Percentiles rank a stretch among this genome's conserved stretches.
These are phyloP conservation scores for Monosporascus cannonballus DNA, from an alignment of 2,329 filamentous ascomycete genomes.

Conservation along the genomic window DNA sequence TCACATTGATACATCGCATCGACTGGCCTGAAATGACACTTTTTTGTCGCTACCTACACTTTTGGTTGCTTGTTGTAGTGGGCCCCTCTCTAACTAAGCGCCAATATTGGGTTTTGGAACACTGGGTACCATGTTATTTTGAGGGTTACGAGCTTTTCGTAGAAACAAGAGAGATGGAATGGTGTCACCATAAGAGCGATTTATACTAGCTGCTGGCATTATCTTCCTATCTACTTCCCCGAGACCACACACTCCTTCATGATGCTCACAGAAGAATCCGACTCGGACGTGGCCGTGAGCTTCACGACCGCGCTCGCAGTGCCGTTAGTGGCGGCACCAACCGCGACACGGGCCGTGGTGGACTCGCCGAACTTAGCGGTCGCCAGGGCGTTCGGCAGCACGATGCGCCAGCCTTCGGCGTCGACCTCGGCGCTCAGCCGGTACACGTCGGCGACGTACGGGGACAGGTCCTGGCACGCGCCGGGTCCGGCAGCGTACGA, in stretches of 20 bases:
- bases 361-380: conserved; percentile 34
- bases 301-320: conserved; percentile 32
- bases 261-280: conserved; percentile 25
- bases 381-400: conserved; percentile 34
- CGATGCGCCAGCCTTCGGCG: conserved; percentile 39
- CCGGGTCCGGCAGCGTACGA: conserved; percentile 19
- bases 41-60: too few relatives aligned
- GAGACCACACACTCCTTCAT: conserved; percentile 27
- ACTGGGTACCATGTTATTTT: background rate
- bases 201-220: background rate
- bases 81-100: too few relatives aligned
- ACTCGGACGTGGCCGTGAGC: conserved; percentile 40
- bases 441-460: conserved; percentile 40
- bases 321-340: conserved; percentile 27
- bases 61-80: too few relatives aligned
- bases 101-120: too few relatives aligned
- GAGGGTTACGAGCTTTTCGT: background rate
- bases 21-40: too few relatives aligned
- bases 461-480: conserved; percentile 26
- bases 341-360: conserved; percentile 35
- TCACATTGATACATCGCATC: too few relatives aligned
- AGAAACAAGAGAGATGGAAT: too few relatives aligned
- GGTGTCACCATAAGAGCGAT: background rate
- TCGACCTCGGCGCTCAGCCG: conserved; percentile 37
- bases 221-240: conserved; percentile 18